Conservation (phyloP, 306 rosid species). For the Quercus alba region DNA sequence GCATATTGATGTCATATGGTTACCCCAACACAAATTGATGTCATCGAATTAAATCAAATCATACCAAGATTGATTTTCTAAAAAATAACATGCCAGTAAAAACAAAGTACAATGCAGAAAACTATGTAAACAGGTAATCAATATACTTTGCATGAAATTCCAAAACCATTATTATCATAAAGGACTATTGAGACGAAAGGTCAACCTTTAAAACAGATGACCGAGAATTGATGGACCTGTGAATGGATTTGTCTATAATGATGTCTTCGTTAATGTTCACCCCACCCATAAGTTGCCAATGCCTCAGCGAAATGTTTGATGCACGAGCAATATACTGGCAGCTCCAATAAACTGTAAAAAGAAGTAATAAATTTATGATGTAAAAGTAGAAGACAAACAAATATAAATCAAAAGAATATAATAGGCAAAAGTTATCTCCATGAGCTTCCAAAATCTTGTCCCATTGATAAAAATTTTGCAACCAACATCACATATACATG, state of each 20-base stretch:
- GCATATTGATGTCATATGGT: not conserved
- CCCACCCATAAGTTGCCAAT: slow-evolving; percentile 97
- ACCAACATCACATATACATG: not conserved
- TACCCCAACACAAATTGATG: not conserved
- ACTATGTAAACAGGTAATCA: not conserved
- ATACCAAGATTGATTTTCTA: not conserved
- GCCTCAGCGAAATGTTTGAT: slow-evolving; percentile 76
- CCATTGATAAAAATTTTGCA: not conserved
- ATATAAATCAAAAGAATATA: slow-evolving; percentile 1
- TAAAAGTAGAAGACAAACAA: not conserved
- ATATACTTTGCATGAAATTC: slow-evolving; percentile 7
- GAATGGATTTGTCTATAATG: slow-evolving; percentile 80
- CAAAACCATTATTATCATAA: slow-evolving; percentile 1
- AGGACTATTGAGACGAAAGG: slow-evolving; percentile 6
- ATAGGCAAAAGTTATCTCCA: not conserved
- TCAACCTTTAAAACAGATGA: slow-evolving; percentile 88
- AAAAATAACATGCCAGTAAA: slow-evolving; percentile 13
- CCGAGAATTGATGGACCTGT: slow-evolving; percentile 76
- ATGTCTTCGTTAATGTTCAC: slow-evolving; percentile 76
- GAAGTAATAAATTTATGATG: not conserved
- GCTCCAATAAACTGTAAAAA: slow-evolving; percentile 80
- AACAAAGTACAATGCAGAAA: not conserved
- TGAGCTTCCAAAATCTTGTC: not conserved
- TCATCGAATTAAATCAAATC: not conserved
- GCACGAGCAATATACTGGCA: slow-evolving; percentile 90